Evolutionary conservation across 345 rosid genomes (phyloP), one percentile per base, ranked within the genome.

Genomic region (Lagerstroemia speciosa): DNA sequence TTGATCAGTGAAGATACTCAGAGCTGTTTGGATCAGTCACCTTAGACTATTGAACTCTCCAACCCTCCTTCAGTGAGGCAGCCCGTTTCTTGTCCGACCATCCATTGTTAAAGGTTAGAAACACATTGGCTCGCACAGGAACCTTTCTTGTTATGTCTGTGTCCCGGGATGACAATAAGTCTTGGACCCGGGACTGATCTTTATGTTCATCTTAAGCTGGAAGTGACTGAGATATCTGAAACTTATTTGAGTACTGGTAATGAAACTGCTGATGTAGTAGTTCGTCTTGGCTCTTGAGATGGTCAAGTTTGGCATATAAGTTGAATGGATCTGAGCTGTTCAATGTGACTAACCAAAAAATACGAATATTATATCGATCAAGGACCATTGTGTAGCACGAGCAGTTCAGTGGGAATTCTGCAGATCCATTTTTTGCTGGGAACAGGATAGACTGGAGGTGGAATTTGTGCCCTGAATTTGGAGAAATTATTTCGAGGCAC

Each of bases 21-120:
- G 76, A 93, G 97, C 82, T 93, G 96, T 75, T 76, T 93, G 85
- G 96, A 93, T 68, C 89, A 90, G 85, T 89, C 90, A 19, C 85
- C 84, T 22, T 67, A 70, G 43, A 67, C 78, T 62, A 78, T 86
- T 79, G 96, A 93, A 81, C 93, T 81, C 38, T 90, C 97, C 3
- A 93, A 90, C 82, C 89, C 98, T 26, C 89, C 97, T 9, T 90
- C 96, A 3, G 98, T 93, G 40, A 83, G 92, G 53, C 90, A 90
- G 76, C 93, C 93, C 17, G 93, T 87, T 65, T 61, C 32, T 65
- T 89, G 62, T 30, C 76, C 67, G 32, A 67, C 71, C 6, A 40
- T 62, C 67, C 30, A 57, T 38, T 67, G 5, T 50, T 66, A 5
- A 58, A 19, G 20, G 3, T 53, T n/a, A 53, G 30, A 53, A 53